Evolutionary conservation across 169 alveolate species (phyloP).

Genomic region (Plasmodium inui): DNA sequence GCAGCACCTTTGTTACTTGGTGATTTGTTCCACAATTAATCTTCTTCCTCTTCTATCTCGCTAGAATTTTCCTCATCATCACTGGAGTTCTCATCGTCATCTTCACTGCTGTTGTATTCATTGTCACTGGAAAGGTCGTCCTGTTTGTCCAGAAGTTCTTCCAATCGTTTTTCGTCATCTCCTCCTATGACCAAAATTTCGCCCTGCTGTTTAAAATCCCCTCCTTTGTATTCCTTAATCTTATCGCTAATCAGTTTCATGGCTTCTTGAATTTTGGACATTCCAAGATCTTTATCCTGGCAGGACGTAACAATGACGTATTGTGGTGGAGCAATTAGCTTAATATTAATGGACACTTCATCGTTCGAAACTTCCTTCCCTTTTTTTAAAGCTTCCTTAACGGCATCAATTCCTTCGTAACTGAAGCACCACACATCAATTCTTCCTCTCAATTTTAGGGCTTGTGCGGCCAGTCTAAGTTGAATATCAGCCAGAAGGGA

Average conservation of each 20-base stretch:
- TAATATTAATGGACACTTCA: slow-evolving; percentile 84
- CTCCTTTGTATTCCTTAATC: slow-evolving; percentile 89
- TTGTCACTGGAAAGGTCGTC: slow-evolving; percentile 83
- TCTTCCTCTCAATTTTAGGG: slow-evolving; percentile 92
- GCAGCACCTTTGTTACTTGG: neutral
- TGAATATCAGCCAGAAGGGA: slow-evolving; percentile 90
- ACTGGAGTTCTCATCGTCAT: slow-evolving; percentile 92
- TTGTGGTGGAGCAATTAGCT: slow-evolving; percentile 94
- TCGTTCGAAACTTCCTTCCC: slow-evolving; percentile 75
- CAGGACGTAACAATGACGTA: slow-evolving; percentile 92
- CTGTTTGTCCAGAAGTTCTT: slow-evolving; percentile 85
- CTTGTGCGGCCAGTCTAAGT: slow-evolving; percentile 93
- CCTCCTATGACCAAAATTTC: slow-evolving; percentile 92
- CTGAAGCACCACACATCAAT: slow-evolving; percentile 96
- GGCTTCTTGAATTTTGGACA: slow-evolving; percentile 85
- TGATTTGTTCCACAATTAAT: slow-evolving; percentile 51
- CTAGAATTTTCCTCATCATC: slow-evolving; percentile 86
- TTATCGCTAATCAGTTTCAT: slow-evolving; percentile 88
- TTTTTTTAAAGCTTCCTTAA: slow-evolving; percentile 91
- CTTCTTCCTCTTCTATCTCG: slow-evolving; percentile 87
- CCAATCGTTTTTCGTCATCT: slow-evolving; percentile 90
- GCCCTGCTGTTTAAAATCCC: slow-evolving; percentile 91
- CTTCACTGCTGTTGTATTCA: slow-evolving; percentile 87
- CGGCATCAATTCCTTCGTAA: slow-evolving; percentile 98
- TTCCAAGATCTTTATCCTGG: slow-evolving; percentile 91